Base-by-base conservation (phyloP, 176 grass and related monocot genomes). In the Ananas comosus region DNA sequence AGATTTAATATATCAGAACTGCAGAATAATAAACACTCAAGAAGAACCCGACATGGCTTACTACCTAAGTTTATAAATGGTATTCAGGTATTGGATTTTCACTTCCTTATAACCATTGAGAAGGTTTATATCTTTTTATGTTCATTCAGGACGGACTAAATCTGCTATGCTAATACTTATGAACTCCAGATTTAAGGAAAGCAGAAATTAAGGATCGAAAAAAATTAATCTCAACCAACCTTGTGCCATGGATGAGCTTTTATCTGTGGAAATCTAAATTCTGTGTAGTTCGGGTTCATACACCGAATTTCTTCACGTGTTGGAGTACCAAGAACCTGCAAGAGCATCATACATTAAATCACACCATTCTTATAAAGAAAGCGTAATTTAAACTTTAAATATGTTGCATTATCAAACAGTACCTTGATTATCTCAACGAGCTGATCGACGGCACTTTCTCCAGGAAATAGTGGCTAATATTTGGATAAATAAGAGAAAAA, bases 381-480 rank as follows among this genome's bases (percentile, higher is more conserved):
- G 21, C 10, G n/a, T 18, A 61, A 61, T 18, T 10, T 61, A 61
- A 61, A 9, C 6, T 18, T 2, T 10, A 21, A 7, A 61, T 61
- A 61, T 16, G 56, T 19, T 10, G 21, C 21, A 61, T 42, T 29
- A 10, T 29, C 51, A 71, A 11, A 10, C 70, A 22, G 64, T 80
- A 91, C 88, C 79, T 85, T 91, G 68, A 91, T 91, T 65, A 88
- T 91, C 73, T 91, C 79, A 65, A 88, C 85, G 80, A 91, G 85
- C 63, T 91, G 88, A 70, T 91, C 88, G 21, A 91, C 88, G 50
- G 82, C 82, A 91, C 81, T 87, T 82, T 91, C 81, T 76, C 84
- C 88, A 67, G 84, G 88, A 67, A 85, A 87, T 17, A 91, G 72
- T 74, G 88, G 88, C 84, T 91, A 52, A 70, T 79, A 77, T 61